These are phyloP conservation scores for Diaporthe sp. DNA, from an alignment of 2,329 filamentous ascomycete species.

Conservation along the genomic window DNA sequence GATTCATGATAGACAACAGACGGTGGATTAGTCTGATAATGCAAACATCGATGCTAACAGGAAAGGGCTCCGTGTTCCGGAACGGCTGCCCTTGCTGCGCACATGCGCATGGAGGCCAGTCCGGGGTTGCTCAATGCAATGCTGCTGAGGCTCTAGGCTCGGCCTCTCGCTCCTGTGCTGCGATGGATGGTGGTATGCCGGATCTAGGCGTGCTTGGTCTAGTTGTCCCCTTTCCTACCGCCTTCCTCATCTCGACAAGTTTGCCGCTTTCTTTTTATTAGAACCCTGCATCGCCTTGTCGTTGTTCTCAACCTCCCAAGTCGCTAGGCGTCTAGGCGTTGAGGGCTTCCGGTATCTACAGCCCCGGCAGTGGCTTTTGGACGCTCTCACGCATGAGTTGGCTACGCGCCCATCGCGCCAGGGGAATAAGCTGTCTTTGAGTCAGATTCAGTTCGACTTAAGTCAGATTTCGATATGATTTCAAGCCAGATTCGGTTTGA, in stretches of 20 bases:
- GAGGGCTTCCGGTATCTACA: neutral
- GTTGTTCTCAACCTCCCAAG: slow-evolving; percentile 5
- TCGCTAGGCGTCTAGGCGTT: slow-evolving; percentile 1
- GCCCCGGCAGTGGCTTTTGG: neutral
- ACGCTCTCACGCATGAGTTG: neutral
- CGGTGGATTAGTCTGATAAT: slow-evolving; percentile 22
- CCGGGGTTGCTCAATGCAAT: neutral
- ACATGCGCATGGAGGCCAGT: slow-evolving; percentile 12
- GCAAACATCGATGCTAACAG: slow-evolving; percentile 9
- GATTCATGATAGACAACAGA: slow-evolving; percentile 10
- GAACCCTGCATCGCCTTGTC: slow-evolving; percentile 5
- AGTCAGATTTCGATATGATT: slow-evolving; percentile 14
- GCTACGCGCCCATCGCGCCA: slow-evolving; percentile 1
- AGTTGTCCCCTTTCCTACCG: slow-evolving; percentile 20
- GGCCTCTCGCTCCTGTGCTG: slow-evolving; percentile 5
- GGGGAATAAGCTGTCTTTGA: neutral
- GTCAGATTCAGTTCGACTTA: neutral
- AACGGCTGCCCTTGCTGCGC: slow-evolving; percentile 4
- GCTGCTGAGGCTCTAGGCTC: slow-evolving; percentile 18
- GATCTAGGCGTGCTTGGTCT: slow-evolving; percentile 27
- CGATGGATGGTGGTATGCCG: slow-evolving; percentile 22
- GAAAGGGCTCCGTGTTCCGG: slow-evolving; percentile 20
- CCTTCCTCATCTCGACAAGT: slow-evolving; percentile 28
- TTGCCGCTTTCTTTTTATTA: neutral
- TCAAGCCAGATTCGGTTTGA: slow-evolving; percentile 25